A percentile compares a stretch with the other conserved stretches of the same genome.
phyloP scores from a whole-genome alignment of 257 asterid genomes.

The Fraxinus cuspidata region DNA sequence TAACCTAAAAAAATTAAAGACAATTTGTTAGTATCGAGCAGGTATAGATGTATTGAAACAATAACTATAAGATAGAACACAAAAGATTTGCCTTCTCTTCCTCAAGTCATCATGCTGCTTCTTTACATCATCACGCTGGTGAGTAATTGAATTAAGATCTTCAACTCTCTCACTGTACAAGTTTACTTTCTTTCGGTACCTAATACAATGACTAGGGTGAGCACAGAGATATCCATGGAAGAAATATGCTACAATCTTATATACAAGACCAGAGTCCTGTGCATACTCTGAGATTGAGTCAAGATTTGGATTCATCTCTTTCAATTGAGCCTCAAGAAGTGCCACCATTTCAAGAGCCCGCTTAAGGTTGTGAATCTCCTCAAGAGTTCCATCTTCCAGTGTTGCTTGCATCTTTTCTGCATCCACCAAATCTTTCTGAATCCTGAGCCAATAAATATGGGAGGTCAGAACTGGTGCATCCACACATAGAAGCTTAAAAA shows the following conservation, averaged over 20 bases:
- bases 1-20: conserved; percentile 55
- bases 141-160: conserved; percentile 81
- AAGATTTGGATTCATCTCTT: conserved; percentile 95
- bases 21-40: neutral
- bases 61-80: neutral
- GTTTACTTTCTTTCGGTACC: conserved; percentile 77
- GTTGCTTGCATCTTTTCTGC: conserved; percentile 77
- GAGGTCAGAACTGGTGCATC: neutral
- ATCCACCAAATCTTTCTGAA: conserved; percentile 87
- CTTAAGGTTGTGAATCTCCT: conserved; percentile 59
- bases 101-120: conserved; percentile 94
- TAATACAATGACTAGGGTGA: conserved; percentile 24
- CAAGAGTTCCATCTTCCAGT: conserved; percentile 61
- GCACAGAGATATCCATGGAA: conserved; percentile 8
- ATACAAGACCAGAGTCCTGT: conserved; percentile 11
- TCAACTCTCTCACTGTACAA: conserved; percentile 82
- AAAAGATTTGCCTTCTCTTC: conserved; percentile 62
- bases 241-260: neutral
- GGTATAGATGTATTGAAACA: conserved; percentile 2
- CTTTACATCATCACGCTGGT: conserved; percentile 82
- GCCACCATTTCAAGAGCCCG: conserved; percentile 82
- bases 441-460: conserved; percentile 44
- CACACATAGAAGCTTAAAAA: neutral
- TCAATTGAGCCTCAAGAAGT: conserved; percentile 88
- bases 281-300: conserved; percentile 93